Evolutionary conservation across 805 yeast species (phyloP).

Genomic region (Spathaspora passalidarum): DNA sequence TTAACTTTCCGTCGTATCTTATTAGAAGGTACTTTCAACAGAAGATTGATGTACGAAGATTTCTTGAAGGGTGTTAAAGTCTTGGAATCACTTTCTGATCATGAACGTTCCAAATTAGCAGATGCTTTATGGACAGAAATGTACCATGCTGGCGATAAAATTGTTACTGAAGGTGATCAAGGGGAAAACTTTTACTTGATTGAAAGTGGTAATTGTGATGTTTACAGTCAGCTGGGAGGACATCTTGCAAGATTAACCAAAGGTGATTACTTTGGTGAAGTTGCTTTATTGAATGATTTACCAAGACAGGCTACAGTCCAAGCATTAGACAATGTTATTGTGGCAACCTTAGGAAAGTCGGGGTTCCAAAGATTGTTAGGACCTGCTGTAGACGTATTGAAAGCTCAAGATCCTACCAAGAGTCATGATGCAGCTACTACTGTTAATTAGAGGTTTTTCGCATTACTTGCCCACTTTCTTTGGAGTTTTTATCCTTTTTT

Average conservation of each 20-base stretch:
- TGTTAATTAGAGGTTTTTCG: not conserved
- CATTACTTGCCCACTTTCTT: too few relatives aligned
- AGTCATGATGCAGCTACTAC: not conserved
- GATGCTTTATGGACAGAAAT: conserved; percentile 85
- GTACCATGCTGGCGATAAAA: conserved; percentile 66
- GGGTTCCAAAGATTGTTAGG: conserved; percentile 95
- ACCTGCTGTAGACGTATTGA: conserved; percentile 86
- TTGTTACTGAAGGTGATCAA: conserved; percentile 80
- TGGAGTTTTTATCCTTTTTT: not conserved
- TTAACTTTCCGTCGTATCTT: conserved; percentile 88
- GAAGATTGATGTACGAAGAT: conserved; percentile 86
- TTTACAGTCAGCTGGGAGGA: conserved; percentile 60
- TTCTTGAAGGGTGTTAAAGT: conserved; percentile 86
- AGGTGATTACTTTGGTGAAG: conserved; percentile 96
- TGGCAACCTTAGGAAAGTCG: conserved; percentile 87
- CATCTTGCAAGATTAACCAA: conserved; percentile 57
- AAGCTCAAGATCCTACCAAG: conserved; percentile 77
- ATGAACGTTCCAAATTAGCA: conserved; percentile 88
- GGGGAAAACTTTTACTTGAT: conserved; percentile 46
- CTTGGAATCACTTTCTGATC: conserved; percentile 64
- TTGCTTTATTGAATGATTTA: conserved; percentile 84
- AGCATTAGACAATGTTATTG: conserved; percentile 72
- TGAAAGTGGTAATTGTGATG: conserved; percentile 79
- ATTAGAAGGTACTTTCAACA: conserved; percentile 84
- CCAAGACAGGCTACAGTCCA: conserved; percentile 94